These are phyloP conservation scores for Fallopia convolvulus DNA, from an alignment of 148 eudicot genomes.

Conservation along the genomic window DNA sequence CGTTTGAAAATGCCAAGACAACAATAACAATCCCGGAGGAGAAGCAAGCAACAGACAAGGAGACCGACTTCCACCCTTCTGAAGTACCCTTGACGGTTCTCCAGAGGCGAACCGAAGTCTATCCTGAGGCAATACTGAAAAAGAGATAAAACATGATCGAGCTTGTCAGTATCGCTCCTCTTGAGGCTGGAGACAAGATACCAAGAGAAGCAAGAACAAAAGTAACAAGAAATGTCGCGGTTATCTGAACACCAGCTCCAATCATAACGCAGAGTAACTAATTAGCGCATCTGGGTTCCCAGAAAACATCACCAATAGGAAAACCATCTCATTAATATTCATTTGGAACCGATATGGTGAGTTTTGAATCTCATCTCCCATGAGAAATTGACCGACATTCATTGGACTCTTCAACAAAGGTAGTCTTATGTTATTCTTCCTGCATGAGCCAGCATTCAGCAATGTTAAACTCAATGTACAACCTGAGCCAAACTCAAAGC, in stretches of 20 bases:
- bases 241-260: slow-evolving; percentile 13
- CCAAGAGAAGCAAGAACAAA: slow-evolving; percentile 3
- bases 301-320: not conserved
- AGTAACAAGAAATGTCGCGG: slow-evolving; percentile 1
- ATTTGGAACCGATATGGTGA: too few species aligned
- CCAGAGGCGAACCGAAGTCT: not conserved
- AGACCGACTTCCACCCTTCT: not conserved
- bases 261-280: slow-evolving; percentile 11
- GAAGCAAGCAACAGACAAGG: not conserved
- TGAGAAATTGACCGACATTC: too few species aligned
- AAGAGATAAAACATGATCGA: too few species aligned
- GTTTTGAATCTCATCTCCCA: too few species aligned
- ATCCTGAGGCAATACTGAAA: too few species aligned
- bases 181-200: too few species aligned
- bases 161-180: slow-evolving; percentile 3
- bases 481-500: too few species aligned
- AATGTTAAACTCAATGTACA: too few species aligned
- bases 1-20: not conserved
- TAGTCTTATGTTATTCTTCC: too few species aligned
- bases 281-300: slow-evolving; percentile 10
- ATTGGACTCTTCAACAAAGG: too few species aligned
- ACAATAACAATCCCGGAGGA: not conserved
- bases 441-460: too few species aligned
- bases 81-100: not conserved
- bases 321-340: too few species aligned